Base-by-base conservation (phyloP, 495 filamentous ascomycete species). In the Aspergillus baeticus region DNA sequence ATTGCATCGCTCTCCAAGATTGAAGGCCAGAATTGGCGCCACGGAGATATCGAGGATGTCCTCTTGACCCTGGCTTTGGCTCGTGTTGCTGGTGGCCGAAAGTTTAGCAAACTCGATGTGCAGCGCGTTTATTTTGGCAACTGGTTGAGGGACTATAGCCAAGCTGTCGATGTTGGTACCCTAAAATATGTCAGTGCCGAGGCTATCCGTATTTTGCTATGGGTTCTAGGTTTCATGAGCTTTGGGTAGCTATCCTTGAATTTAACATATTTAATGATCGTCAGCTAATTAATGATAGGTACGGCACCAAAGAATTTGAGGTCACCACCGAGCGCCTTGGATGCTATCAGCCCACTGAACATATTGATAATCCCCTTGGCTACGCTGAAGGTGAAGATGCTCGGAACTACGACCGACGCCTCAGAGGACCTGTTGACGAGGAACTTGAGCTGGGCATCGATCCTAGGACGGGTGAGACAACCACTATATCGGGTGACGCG, bases 261-360 rank as follows among this genome's bases (percentile, higher is more conserved):
- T n/a, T n/a, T n/a, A n/a, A n/a, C n/a, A n/a, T n/a, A n/a, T n/a
- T n/a, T 59, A 57, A 33, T 15, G 23, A 7, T 33, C 10, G 2
- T 38, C 2, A 29, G 17, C 54, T 56, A 29, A 56, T 5, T 7
- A 43, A 15, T 34, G 41, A 10, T 50, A 74, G 92, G 21, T 96
- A 89, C 65, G 92, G 88, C n/a, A 93, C 91, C 34, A 79, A 79
- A 45, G 92, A 96, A 72, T 96, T 96, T 61, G 91, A 96, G 69
- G 90, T 96, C 62, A 96, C 92, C 2, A 80, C 83, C 10, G 88
- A 96, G 14, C 82, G 92, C 41, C 80, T 96, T 10, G 92, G 92
- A 44, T 94, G 90, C 72, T 96, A 96, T 67, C 78, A 90, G 36
- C 89, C 89, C 1, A 90, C 91, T 62, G 89, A 93, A 65, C 89